Evolutionary conservation across 768 basidiomycete genomes (phyloP).

Genomic region (Agaricus subrufescens): DNA sequence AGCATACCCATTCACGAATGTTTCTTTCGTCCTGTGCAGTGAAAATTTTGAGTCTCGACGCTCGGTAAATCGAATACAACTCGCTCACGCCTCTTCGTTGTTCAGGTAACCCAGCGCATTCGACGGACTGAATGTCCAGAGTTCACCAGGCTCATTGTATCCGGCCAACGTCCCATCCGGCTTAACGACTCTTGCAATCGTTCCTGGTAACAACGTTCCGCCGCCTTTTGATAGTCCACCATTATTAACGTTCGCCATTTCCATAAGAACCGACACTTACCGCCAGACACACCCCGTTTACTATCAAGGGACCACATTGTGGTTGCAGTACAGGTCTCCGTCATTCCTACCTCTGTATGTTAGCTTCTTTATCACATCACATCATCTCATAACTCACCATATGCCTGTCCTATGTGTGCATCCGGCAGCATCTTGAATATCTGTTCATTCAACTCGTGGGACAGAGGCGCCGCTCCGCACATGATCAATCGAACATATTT

Average conservation of each 20-base stretch:
- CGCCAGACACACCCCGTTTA: conserved; percentile 49
- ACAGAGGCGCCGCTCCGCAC: conserved; percentile 56
- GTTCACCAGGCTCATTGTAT: conserved; percentile 56
- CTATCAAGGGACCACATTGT: conserved; percentile 42
- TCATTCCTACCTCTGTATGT: conserved; percentile 46
- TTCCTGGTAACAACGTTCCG: conserved; percentile 54
- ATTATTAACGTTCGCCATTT: not conserved
- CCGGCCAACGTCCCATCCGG: conserved; percentile 51
- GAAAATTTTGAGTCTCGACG: not conserved
- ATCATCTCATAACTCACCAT: conserved; percentile 31
- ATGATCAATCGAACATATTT: conserved; percentile 40
- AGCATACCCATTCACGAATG: conserved; percentile 60
- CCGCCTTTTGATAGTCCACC: conserved; percentile 27
- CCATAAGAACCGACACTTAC: conserved; percentile 19
- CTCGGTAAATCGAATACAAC: not conserved
- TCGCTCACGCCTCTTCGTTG: conserved; percentile 57
- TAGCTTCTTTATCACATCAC: not conserved
- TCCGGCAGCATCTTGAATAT: conserved; percentile 46
- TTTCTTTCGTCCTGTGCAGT: conserved; percentile 53
- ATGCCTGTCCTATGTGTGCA: conserved; percentile 54
- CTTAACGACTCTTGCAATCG: conserved; percentile 49
- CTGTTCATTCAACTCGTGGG: conserved; percentile 46
- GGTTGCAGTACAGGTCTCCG: conserved; percentile 54
- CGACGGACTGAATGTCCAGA: conserved; percentile 50
- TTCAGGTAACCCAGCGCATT: conserved; percentile 53